These are phyloP conservation scores for Lippia alba DNA, from an alignment of 305 asterid species.

Conservation along the genomic window DNA sequence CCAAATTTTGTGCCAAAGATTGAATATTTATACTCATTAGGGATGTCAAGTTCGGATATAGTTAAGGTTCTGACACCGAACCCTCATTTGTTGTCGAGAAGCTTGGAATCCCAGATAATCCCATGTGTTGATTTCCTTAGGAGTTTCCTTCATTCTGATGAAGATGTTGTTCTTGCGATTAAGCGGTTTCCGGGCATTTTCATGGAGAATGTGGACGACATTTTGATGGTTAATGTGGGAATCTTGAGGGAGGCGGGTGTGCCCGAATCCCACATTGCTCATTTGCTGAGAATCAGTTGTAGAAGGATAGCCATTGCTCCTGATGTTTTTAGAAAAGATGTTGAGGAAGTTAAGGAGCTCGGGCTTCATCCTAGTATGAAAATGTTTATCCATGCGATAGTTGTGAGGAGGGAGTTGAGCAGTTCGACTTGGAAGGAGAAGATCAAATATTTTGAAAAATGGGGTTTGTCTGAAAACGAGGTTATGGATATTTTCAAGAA, in stretches of 20 bases:
- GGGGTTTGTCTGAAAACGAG: slow-evolving; percentile 46
- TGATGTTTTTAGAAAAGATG: slow-evolving; percentile 16
- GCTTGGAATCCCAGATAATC: slow-evolving; percentile 35
- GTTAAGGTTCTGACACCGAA: slow-evolving; percentile 9
- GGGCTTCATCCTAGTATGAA: slow-evolving; percentile 10
- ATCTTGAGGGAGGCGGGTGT: slow-evolving; percentile 41
- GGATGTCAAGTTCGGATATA: slow-evolving; percentile 31
- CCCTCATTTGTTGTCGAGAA: slow-evolving; percentile 28
- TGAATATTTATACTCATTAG: slow-evolving; percentile 43
- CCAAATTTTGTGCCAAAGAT: slow-evolving; percentile 47
- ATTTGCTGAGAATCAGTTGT: slow-evolving; percentile 24
- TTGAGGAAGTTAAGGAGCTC: slow-evolving; percentile 36
- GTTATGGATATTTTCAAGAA: slow-evolving; percentile 38
- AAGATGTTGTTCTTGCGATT: too few relatives aligned
- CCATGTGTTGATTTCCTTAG: slow-evolving; percentile 38
- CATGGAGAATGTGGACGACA: neutral
- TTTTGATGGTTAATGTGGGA: slow-evolving; percentile 31
- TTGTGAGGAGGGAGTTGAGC: slow-evolving; percentile 26
- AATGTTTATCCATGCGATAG: slow-evolving; percentile 28
- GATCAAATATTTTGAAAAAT: slow-evolving; percentile 32
- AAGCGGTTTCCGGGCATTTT: too few relatives aligned
- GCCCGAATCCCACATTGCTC: slow-evolving; percentile 8
- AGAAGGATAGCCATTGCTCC: slow-evolving; percentile 15
- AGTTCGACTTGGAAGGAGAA: slow-evolving; percentile 35
- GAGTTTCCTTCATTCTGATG: slow-evolving; percentile 33